These are phyloP conservation scores for Calocybe indica DNA, from an alignment of 768 basidiomycete genomes.

Conservation along the genomic window DNA sequence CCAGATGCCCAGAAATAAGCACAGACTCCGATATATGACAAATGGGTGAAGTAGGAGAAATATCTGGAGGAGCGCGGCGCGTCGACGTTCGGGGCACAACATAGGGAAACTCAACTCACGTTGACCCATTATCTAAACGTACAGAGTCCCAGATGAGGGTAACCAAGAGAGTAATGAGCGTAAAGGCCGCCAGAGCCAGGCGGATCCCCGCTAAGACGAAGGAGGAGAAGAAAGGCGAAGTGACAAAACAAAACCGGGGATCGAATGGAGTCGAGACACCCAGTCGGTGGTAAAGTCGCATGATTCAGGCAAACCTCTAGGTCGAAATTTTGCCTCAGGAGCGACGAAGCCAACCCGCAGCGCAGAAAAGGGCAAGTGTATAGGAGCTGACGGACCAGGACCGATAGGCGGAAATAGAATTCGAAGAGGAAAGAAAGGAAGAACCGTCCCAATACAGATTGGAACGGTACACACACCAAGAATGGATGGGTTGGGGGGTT, in stretches of 20 bases:
- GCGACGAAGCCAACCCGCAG: too few relatives aligned
- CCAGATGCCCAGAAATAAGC: conserved; percentile 59
- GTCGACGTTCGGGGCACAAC: neutral
- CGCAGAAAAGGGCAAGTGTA: too few relatives aligned
- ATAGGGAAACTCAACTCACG: conserved; percentile 17
- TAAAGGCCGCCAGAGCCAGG: conserved; percentile 44
- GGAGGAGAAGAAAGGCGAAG: conserved; percentile 45
- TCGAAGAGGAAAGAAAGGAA: too few relatives aligned
- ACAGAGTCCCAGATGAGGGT: conserved; percentile 28
- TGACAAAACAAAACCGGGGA: conserved; percentile 31
- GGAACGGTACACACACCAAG: too few relatives aligned
- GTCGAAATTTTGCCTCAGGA: too few relatives aligned
- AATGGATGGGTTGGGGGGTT: too few relatives aligned
- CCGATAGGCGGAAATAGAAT: too few relatives aligned
- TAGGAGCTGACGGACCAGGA: too few relatives aligned
- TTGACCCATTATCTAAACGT: conserved; percentile 21
- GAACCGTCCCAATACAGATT: too few relatives aligned
- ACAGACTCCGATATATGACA: conserved; percentile 55
- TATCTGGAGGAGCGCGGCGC: conserved; percentile 28
- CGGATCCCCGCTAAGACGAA: conserved; percentile 37
- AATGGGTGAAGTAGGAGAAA: conserved; percentile 60
- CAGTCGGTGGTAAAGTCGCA: conserved; percentile 9
- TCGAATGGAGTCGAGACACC: conserved; percentile 25
- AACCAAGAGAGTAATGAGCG: conserved; percentile 34
- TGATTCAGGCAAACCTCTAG: too few relatives aligned